These are phyloP conservation scores for Coniosporium apollinis DNA, from an alignment of 495 filamentous ascomycete species.

Conservation along the genomic window DNA sequence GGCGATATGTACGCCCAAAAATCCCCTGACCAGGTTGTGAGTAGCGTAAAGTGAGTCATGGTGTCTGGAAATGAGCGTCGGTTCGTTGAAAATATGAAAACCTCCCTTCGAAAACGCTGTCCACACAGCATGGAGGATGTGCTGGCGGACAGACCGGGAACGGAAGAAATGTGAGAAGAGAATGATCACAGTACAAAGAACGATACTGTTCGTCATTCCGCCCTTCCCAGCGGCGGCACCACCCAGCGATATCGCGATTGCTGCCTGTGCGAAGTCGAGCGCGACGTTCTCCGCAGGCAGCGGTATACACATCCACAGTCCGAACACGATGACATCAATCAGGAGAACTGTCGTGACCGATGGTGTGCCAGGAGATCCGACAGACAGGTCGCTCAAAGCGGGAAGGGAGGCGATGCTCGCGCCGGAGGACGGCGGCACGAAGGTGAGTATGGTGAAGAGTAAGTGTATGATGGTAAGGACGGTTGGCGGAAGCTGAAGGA, in stretches of 20 bases:
- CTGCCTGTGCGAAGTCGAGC: conserved; percentile 86
- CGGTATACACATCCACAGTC: conserved; percentile 84
- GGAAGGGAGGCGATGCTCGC: conserved; percentile 32
- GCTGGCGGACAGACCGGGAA: conserved; percentile 7
- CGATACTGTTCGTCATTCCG: conserved; percentile 45
- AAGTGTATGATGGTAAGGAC: conserved; percentile 81
- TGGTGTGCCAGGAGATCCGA: conserved; percentile 51
- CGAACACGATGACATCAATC: conserved; percentile 63
- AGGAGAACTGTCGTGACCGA: conserved; percentile 68
- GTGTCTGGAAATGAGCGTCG: too few relatives aligned
- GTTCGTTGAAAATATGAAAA: conserved; percentile 23
- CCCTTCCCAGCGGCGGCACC: conserved; percentile 59
- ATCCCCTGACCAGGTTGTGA: conserved; percentile 46
- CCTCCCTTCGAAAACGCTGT: conserved; percentile 16
- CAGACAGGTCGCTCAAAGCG: conserved; percentile 56
- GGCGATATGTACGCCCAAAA: conserved; percentile 74
- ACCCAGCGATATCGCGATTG: conserved; percentile 85
- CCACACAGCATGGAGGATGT: background rate
- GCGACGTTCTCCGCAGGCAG: conserved; percentile 73
- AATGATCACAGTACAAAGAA: conserved; percentile 70
- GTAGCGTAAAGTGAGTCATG: too few relatives aligned
- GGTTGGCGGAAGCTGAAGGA: conserved; percentile 88
- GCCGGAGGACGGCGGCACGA: conserved; percentile 53
- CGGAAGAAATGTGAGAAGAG: conserved; percentile 47
- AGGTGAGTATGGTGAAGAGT: conserved; percentile 84